phyloP scores from a whole-genome alignment of 2,329 filamentous ascomycete genomes.

The Aspergillus sp. region DNA sequence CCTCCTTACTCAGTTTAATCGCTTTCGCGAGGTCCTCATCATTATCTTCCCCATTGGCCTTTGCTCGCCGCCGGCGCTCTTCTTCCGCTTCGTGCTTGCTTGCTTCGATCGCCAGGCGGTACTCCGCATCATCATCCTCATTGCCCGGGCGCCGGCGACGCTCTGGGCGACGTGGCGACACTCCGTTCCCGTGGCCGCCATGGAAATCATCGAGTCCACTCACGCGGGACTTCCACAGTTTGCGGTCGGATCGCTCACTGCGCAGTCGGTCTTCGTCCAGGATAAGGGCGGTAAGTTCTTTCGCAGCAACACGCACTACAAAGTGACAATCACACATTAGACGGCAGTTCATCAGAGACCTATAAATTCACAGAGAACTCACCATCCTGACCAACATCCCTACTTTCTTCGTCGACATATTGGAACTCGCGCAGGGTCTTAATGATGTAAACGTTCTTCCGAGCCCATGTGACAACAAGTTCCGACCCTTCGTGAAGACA shows the following conservation, averaged over 20 bases:
- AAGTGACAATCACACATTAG: neutral
- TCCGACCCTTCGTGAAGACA: conserved; percentile 97
- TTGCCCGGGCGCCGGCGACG: conserved; percentile 49
- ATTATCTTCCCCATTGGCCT: conserved; percentile 69
- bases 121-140: conserved; percentile 88
- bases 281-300: conserved; percentile 89
- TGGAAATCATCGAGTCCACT: conserved; percentile 79
- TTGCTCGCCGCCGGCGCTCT: conserved; percentile 71
- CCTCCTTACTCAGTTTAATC: conserved; percentile 92
- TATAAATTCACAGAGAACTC: conserved; percentile 33
- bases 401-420: conserved; percentile 91
- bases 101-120: conserved; percentile 85
- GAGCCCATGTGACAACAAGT: conserved; percentile 93
- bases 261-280: conserved; percentile 91
- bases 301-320: conserved; percentile 88
- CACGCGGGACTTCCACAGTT: conserved; percentile 95
- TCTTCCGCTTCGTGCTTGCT: conserved; percentile 96
- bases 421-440: conserved; percentile 97
- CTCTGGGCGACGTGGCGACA: conserved; percentile 38
- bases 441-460: conserved; percentile 98
- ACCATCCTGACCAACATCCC: conserved; percentile 97
- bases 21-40: conserved; percentile 94
- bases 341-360: neutral
- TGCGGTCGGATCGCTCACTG: conserved; percentile 85
- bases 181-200: conserved; percentile 44